A percentile compares a stretch with the other conserved stretches of the same genome.
Evolutionary conservation across 2,329 filamentous ascomycete species (phyloP).

Genomic region (Fusarium oxysporum): DNA sequence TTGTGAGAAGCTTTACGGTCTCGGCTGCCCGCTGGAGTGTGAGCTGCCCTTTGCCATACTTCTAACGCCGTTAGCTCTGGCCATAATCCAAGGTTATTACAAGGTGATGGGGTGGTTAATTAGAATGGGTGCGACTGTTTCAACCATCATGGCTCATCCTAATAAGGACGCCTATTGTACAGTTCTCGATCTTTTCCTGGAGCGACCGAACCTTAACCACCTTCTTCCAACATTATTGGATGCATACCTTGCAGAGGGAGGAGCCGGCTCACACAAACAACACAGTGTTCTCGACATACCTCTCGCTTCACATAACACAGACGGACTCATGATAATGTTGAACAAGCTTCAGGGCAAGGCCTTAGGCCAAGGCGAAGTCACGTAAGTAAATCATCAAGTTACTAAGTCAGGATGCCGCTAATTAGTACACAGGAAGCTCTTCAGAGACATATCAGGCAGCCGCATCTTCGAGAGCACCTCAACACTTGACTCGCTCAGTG

Average conservation of each 20-base stretch:
- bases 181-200: background rate
- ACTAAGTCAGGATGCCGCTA: background rate
- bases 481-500: background rate
- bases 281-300: background rate
- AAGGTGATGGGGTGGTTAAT: background rate
- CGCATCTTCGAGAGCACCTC: background rate
- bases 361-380: fast-evolving
- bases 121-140: background rate
- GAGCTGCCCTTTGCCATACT: fast-evolving
- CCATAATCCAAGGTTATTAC: background rate
- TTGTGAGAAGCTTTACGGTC: background rate
- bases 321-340: background rate
- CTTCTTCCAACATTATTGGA: background rate
- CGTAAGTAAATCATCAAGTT: background rate
- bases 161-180: background rate
- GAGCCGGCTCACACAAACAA: background rate
- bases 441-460: background rate
- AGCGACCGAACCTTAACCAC: background rate
- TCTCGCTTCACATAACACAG: fast-evolving
- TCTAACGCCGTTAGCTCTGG: background rate
- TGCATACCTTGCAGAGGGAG: background rate
- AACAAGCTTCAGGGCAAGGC: background rate
- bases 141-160: background rate
- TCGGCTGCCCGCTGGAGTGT: background rate
- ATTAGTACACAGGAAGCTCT: background rate